Percentiles rank a stretch among this genome's conserved stretches.
Evolutionary conservation across 2,329 filamentous ascomycete genomes (phyloP).

Genomic region (Leptographium radiaticola): DNA sequence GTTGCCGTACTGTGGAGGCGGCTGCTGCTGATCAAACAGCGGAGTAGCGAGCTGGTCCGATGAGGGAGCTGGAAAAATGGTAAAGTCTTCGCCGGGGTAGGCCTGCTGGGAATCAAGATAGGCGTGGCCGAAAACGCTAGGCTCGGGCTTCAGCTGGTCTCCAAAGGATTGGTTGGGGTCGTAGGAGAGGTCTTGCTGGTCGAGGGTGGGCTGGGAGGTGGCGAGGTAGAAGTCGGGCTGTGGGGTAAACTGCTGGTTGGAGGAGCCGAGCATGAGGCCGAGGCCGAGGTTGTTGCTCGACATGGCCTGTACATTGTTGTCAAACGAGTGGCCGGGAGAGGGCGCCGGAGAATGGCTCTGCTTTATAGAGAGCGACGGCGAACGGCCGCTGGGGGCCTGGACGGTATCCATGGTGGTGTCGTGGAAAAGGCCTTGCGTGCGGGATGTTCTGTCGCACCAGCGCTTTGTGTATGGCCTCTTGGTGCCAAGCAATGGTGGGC

Average conservation of each 20-base stretch:
- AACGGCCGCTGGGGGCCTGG: conserved; percentile 39
- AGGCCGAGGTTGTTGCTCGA: conserved; percentile 27
- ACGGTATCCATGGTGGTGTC: conserved; percentile 36
- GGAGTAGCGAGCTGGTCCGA: conserved; percentile 48
- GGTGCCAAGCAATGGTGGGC: neutral
- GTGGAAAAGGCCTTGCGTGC: conserved; percentile 5
- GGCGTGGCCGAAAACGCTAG: conserved; percentile 18
- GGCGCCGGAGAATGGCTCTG: conserved; percentile 49
- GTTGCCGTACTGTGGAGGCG: conserved; percentile 24
- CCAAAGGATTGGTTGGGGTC: conserved; percentile 30
- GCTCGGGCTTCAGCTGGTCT: conserved; percentile 27
- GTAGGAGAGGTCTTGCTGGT: conserved; percentile 24
- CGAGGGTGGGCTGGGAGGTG: conserved; percentile 24
- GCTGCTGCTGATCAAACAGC: conserved; percentile 42
- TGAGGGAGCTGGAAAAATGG: conserved; percentile 46
- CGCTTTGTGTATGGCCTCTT: neutral
- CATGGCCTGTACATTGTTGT: conserved; percentile 17
- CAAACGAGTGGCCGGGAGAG: conserved; percentile 36
- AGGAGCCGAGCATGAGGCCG: conserved; percentile 45
- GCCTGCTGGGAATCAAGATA: conserved; percentile 30
- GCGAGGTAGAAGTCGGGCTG: conserved; percentile 36
- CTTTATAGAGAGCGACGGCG: conserved; percentile 52
- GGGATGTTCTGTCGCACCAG: neutral
- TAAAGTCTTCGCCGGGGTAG: conserved; percentile 45
- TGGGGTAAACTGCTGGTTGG: conserved; percentile 26